phyloP scores from a whole-genome alignment of 2,329 filamentous ascomycete genomes.

The Colletotrichum caudatum region DNA sequence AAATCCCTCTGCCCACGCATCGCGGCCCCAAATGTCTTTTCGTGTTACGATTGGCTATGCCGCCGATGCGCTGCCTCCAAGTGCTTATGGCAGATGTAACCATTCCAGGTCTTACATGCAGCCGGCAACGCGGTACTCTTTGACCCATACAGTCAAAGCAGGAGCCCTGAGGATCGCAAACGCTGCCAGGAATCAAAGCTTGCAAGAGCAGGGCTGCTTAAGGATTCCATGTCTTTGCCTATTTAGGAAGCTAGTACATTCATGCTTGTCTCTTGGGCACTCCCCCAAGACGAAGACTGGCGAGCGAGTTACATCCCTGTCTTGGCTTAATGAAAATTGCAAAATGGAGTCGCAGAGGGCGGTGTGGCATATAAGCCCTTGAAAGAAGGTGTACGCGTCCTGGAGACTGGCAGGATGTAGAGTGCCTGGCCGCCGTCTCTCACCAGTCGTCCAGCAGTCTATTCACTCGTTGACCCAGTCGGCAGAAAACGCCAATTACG shows the following conservation, averaged over 20 bases:
- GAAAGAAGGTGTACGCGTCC: background rate
- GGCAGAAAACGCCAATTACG: background rate
- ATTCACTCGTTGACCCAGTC: no score
- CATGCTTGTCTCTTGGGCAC: background rate
- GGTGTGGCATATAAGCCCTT: conserved; percentile 20
- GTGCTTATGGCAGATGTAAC: conserved; percentile 41
- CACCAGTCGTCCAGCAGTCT: background rate
- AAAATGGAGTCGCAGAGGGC: background rate
- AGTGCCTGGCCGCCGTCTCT: background rate
- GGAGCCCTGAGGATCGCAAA: background rate
- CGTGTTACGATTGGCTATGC: conserved; percentile 21
- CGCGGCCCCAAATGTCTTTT: background rate
- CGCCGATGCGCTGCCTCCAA: conserved; percentile 13
- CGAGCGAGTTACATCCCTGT: conserved; percentile 11
- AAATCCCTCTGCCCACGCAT: background rate
- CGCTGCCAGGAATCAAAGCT: background rate
- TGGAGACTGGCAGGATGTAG: background rate
- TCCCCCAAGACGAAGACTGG: background rate
- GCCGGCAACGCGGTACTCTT: conserved; percentile 13
- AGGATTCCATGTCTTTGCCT: background rate
- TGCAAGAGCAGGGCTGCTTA: background rate
- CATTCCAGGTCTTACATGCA: conserved; percentile 35
- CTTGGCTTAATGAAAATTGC: background rate
- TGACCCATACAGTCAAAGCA: background rate
- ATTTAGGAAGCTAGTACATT: background rate